These are phyloP conservation scores for Poa pratensis DNA, from an alignment of 176 grass and related monocot genomes.

Conservation along the genomic window DNA sequence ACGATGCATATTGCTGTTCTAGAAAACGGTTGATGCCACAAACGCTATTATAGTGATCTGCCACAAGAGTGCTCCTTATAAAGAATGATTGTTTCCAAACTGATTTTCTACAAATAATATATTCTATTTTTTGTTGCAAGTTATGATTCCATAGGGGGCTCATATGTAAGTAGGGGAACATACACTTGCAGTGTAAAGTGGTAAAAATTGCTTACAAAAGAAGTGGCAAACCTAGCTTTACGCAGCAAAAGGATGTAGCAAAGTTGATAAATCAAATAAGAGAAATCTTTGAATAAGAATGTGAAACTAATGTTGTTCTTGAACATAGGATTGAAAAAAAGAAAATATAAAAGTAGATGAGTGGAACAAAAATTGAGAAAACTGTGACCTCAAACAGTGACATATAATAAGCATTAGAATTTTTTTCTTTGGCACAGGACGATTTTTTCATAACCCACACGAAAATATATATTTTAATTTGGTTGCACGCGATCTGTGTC, in stretches of 20 bases:
- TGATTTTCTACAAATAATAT: background rate
- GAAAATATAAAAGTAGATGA: background rate
- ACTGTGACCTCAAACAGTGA: background rate
- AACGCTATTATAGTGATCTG: conserved; percentile 56
- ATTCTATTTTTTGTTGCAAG: background rate
- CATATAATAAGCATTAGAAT: background rate
- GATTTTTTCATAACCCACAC: background rate
- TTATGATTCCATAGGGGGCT: background rate
- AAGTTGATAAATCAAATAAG: conserved; percentile 8
- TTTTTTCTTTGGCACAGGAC: background rate
- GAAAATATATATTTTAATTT: background rate
- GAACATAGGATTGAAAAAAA: background rate
- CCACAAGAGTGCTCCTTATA: conserved; percentile 3
- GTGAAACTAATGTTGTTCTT: background rate
- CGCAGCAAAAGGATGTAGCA: background rate
- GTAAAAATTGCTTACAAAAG: background rate
- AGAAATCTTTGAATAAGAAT: background rate
- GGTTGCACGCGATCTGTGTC: background rate
- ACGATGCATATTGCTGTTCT: conserved; percentile 48
- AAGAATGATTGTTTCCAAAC: conserved; percentile 5
- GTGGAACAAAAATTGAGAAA: background rate
- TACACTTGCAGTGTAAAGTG: background rate
- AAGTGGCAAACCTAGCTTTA: background rate
- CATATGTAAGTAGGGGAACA: background rate
- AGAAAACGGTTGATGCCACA: conserved; percentile 50